Evolutionary conservation across 1,139 yeast species (phyloP).

Genomic region (Yamadazyma aaseri): DNA sequence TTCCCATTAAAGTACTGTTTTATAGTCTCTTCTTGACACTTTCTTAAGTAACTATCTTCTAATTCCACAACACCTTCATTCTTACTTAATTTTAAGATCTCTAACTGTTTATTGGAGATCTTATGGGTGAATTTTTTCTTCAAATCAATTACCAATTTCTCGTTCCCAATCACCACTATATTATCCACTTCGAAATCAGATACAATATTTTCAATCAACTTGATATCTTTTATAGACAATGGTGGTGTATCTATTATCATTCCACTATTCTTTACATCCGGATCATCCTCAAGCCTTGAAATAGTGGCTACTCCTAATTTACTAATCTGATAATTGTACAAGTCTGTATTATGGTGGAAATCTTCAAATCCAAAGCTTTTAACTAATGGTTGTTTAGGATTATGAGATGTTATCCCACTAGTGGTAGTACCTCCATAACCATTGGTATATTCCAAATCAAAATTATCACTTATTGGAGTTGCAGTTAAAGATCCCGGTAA

Average conservation of each 20-base stretch:
- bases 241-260: conserved; percentile 82
- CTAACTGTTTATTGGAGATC: conserved; percentile 37
- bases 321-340: conserved; percentile 56
- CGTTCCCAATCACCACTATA: conserved; percentile 61
- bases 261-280: conserved; percentile 53
- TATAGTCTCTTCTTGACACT: conserved; percentile 71
- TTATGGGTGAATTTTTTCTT: conserved; percentile 52
- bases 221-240: conserved; percentile 47
- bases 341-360: conserved; percentile 55
- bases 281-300: conserved; percentile 60
- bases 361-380: conserved; percentile 74
- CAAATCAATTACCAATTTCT: conserved; percentile 64
- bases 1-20: conserved; percentile 90
- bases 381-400: conserved; percentile 85
- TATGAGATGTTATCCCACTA: conserved; percentile 81
- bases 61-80: conserved; percentile 75
- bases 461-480: conserved; percentile 74
- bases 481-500: conserved; percentile 88
- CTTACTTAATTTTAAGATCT: conserved; percentile 61
- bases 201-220: conserved; percentile 57
- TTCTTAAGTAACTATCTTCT: conserved; percentile 68
- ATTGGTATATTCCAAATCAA: conserved; percentile 69
- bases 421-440: conserved; percentile 81
- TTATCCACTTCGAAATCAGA: conserved; percentile 60
- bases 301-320: conserved; percentile 59